Base-by-base conservation (phyloP, 495 filamentous ascomycete genomes). In the Hypoxylon fragiforme region DNA sequence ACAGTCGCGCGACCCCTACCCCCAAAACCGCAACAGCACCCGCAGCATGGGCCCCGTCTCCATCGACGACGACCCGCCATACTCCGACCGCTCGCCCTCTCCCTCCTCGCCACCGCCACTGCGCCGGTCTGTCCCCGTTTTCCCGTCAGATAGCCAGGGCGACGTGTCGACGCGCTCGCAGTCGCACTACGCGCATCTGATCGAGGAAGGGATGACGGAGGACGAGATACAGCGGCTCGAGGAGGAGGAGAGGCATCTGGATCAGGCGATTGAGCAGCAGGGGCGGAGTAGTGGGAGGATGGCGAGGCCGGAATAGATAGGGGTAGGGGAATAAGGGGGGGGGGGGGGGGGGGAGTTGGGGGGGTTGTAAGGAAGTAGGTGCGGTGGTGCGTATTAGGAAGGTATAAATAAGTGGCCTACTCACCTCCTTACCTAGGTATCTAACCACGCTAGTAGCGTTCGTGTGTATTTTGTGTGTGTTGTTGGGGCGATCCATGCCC, bases 201-300 rank as follows among this genome's bases (percentile, higher is more conserved):
- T 79, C 19, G 76, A 79, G 53, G 75, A 77, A 31, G 76, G 73
- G 45, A 79, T 79, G 76, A 78, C 76, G 40, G 70, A 69, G 19
- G 75, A 73, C 2, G 71, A 79, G 52, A 73, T 79, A 16, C 57
- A 68, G 22, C 43, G 73, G 61, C 34, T 79, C 20, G 76, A 79
- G 44, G 76, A 78, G 44, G 76, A 79, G 46, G 76, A 79, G 62
- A 49, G 74, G 36, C 68, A 75, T 44, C 56, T 79, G 20, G 76
- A 79, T 43, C 72, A 66, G 16, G 75, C 71, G n/a, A 79, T 79
- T 54, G 71, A 75, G 55, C 62, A 70, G 11, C 68, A 69, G 1
- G 69, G 66, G 7, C 63, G 68, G 21, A 57, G 56, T 20, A 51
- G 45, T 12, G 40, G 44, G 22, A 4, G 12, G 18, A n/a, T 44